Base-by-base conservation (phyloP, 495 filamentous ascomycete species). In the Lindgomyces ingoldianus region DNA sequence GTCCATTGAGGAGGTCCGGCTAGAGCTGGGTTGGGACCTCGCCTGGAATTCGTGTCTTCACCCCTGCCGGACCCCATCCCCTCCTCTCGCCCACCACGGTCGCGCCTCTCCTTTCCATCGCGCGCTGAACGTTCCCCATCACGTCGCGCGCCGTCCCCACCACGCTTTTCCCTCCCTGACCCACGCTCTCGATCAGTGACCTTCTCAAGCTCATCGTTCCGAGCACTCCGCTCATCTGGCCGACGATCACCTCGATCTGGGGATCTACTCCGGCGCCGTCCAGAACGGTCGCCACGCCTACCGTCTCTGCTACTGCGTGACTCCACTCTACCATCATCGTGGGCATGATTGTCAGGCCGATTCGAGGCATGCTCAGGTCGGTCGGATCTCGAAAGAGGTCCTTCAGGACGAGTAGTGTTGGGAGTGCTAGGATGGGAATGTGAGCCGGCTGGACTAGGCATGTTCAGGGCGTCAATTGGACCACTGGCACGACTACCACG, bases 261-360 rank as follows among this genome's bases (percentile, higher is more conserved):
- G 2, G 62, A 65, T 30, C 59, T 66, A 26, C 56, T 61, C 2
- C 67, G 67, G 19, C 60, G 44, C 3, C 63, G 58, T 11, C 62
- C 52, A 39, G 62, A 58, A 14, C 68, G 57, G 18, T 66, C 63
- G 25, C 47, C 52, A 3, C 67, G 67, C 22, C 62, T 54, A 30
- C 53, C 41, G n/a, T 68, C 62, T 18, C 62, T 45, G 22, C 51
- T 54, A 29, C 54, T 49, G 4, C 66, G 66, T 10, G 60, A 48
- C 10, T 69, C 66, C 1, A 29, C 29, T 48, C 61, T 58, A 21
- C 60, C 66, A 45, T 64, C 66, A 24, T 69, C 66, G 29, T 55
- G 61, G 14, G 39, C 18, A 50, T 25, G 29, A 25, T 42, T 50
- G 12, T 64, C 64, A n/a, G 33, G 10, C 24, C 57, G 57, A 30